phyloP scores from a whole-genome alignment of 495 filamentous ascomycete species.

The Thozetella sp. region DNA sequence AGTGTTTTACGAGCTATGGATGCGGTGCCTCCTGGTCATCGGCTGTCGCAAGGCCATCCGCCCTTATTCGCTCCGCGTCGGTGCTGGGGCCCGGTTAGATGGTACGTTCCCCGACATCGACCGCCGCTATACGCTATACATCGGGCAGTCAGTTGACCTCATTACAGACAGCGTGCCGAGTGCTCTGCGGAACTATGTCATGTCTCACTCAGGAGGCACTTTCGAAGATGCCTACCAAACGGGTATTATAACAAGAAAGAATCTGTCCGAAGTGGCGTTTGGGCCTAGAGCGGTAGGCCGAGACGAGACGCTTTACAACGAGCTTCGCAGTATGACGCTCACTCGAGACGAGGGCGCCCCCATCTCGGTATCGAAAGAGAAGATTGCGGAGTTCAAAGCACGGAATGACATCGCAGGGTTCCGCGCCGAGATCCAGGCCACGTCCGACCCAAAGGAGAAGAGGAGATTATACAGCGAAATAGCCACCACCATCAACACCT shows the following conservation, averaged over 20 bases:
- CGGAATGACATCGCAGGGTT: conserved; percentile 11
- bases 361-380: conserved; percentile 9
- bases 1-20: conserved; percentile 4
- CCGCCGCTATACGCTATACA: conserved; percentile 5
- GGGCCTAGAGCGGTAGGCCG: no score
- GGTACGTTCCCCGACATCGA: conserved; percentile 8
- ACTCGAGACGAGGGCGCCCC: conserved; percentile 10
- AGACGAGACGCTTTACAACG: conserved; percentile 10
- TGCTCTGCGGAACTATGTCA: conserved; percentile 15
- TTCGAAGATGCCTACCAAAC: conserved; percentile 12
- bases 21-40: conserved; percentile 6
- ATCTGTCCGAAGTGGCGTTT: no score
- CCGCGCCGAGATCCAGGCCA: conserved; percentile 4
- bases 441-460: conserved; percentile 10
- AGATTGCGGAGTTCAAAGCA: conserved; percentile 10
- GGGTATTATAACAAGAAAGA: no score
- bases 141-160: conserved; percentile 7
- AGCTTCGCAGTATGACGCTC: conserved; percentile 12
- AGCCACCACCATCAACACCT: conserved; percentile 4
- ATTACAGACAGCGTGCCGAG: conserved; percentile 10
- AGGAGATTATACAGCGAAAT: conserved; percentile 10
- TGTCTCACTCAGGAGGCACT: conserved; percentile 6
- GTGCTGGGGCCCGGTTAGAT: conserved; percentile 15
- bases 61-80: conserved; percentile 12
- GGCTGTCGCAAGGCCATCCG: conserved; percentile 7